Base-by-base conservation (phyloP, 768 basidiomycete genomes). In the Lactarius hatsudake region DNA sequence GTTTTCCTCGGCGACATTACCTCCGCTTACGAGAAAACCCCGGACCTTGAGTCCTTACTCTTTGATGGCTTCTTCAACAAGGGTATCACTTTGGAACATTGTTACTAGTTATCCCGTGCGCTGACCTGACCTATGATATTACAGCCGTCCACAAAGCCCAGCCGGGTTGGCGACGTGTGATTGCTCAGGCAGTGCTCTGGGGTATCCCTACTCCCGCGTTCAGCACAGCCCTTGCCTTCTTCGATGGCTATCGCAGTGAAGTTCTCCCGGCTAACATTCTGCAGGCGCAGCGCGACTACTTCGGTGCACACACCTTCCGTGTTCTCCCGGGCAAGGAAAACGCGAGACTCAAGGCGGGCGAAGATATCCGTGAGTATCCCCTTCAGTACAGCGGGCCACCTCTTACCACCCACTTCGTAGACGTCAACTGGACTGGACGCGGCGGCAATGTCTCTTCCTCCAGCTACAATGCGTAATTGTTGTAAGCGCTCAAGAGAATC, bases 211-310 rank as follows among this genome's bases (percentile, higher is more conserved):
- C 94, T 40, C 96, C 97, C 38, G 95, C 95, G n/a, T 94, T 95
- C 83, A 93, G 92, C 83, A 98, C 96, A 51, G 96, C 96, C 57
- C 85, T 98, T 59, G 93, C 96, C 67, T 99, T 98, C 89, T 97
- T 96, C 79, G 97, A 98, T 77, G 96, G 97, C 32, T 99, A 98
- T 85, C 86, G 96, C 78, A 96, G 94, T 75, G 96, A 95, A 73
- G 82, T 93, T 68, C 85, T 98, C 61, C 94, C 96, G 51, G 96
- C 96, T 59, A 96, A 94, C 82, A 82, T 99, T 70, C 79, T 98
- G 72, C 96, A 99, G 81, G 96, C 85, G 61, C 96, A 97, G 89
- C 94, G 96, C 77, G 96, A 99, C 76, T 99, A 96, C 86, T 99
- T 99, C 78, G 96, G 97, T 79, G 93, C 96, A 54, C 96, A 98